Evolutionary conservation across 164 flowering plant species (phyloP), one percentile per base, ranked within the genome.

Genomic region (Annona squamosa): DNA sequence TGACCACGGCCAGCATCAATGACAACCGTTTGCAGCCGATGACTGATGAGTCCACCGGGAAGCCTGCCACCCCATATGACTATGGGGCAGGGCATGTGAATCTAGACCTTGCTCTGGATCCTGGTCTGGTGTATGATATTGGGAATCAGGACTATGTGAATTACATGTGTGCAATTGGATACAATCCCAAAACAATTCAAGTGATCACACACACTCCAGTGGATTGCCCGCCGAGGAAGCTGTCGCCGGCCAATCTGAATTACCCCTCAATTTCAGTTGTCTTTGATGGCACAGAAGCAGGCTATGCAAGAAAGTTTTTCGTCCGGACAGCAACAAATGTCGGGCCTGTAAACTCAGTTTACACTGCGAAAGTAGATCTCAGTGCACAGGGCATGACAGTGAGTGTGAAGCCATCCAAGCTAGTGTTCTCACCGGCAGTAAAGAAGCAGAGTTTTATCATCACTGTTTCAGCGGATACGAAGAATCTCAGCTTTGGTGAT

Each of bases 261-360:
- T 93, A 93, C 83, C 98, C 98, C 0, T 88, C 97, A 0, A 71
- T 93, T 10, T 85, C 82, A 0, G 94, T 88, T 2, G n/a, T 87
- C 56, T 81, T 91, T 48, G 64, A 85, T n/a, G 82, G 37, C 43
- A 7, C 81, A 0, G n/a, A 66, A 3, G 9, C n/a, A 5, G 85
- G 87, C 37, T 17, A 77, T 2, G 47, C 71, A 44, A 89, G 65
- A 72, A 92, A 88, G 83, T 76, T 75, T 3, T 82, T 90, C 48
- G 68, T 87, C 3, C 79, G 97, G 73, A 90, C 93, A 0, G 92
- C 82, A 45, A 90, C 89, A 3, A 92, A 92, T 63, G 97, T 92
- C 2, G 97, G 94, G 2, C 81, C 81, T 0, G 62, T 80, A 5
- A 88, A 86, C 63, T 78, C 96, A 9, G 83, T 88, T 44, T 94